Evolutionary conservation across 345 rosid genomes (phyloP).

Genomic region (Salix koriyanagi): DNA sequence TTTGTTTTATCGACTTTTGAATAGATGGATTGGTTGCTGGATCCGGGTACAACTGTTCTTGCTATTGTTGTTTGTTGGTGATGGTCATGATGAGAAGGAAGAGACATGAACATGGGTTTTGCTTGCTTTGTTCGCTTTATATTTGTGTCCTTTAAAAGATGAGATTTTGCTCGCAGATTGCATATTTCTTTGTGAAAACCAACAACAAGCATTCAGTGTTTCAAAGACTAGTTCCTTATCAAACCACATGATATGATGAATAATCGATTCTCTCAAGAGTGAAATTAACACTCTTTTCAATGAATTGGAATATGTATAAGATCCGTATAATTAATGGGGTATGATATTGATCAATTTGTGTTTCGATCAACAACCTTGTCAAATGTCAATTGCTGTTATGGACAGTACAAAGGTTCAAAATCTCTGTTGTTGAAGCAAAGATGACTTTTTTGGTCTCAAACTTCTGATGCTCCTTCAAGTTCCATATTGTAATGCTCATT

Average conservation of each 20-base stretch:
- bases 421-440: background rate
- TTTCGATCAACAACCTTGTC: background rate
- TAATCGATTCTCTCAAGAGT: background rate
- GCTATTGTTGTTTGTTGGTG: background rate
- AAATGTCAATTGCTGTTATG: background rate
- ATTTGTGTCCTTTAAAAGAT: background rate
- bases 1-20: background rate
- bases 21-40: constrained; percentile 4
- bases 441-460: background rate
- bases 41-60: background rate
- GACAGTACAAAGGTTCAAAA: background rate
- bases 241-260: background rate
- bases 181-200: background rate
- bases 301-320: background rate
- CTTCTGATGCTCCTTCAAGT: background rate
- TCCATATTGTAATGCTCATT: background rate
- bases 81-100: background rate
- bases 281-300: background rate
- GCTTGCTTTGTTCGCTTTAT: background rate
- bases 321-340: background rate
- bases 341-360: background rate
- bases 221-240: background rate
- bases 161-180: constrained; percentile 1
- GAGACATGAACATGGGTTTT: background rate
- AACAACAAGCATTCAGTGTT: background rate